Conservation (phyloP, 257 asterid genomes). For the Nicotiana undulata region DNA sequence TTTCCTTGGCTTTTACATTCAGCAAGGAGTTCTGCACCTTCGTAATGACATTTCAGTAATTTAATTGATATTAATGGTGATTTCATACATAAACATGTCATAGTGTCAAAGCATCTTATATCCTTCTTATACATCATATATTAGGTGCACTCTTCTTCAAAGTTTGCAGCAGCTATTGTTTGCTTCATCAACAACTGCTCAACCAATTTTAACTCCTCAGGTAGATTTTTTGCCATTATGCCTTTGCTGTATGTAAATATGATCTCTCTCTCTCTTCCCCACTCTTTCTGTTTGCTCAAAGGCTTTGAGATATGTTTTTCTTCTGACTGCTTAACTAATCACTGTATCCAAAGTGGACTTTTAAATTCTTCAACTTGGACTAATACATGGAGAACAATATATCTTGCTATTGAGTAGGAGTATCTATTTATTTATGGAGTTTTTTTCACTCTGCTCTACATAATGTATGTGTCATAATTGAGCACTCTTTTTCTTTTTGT, state of each 20-base stretch:
- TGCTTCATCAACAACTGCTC: conserved; percentile 98
- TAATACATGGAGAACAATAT: background rate
- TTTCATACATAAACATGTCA: background rate
- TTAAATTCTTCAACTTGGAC: background rate
- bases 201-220: conserved; percentile 94
- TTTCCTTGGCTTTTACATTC: background rate
- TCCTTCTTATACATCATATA: conserved; percentile 12
- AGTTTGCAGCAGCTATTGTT: conserved; percentile 89
- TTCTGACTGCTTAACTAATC: background rate
- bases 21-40: background rate
- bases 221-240: conserved; percentile 24
- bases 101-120: background rate
- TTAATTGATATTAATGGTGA: background rate
- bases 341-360: background rate
- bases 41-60: background rate
- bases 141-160: conserved; percentile 89
- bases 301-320: background rate
- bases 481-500: background rate
- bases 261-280: background rate
- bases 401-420: background rate
- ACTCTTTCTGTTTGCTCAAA: background rate
- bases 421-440: background rate
- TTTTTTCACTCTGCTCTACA: background rate
- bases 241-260: background rate
- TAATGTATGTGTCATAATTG: background rate